These are phyloP conservation scores for Blastocladiella emersonii DNA, from an alignment of 371 early-diverging fungal species.

Conservation along the genomic window DNA sequence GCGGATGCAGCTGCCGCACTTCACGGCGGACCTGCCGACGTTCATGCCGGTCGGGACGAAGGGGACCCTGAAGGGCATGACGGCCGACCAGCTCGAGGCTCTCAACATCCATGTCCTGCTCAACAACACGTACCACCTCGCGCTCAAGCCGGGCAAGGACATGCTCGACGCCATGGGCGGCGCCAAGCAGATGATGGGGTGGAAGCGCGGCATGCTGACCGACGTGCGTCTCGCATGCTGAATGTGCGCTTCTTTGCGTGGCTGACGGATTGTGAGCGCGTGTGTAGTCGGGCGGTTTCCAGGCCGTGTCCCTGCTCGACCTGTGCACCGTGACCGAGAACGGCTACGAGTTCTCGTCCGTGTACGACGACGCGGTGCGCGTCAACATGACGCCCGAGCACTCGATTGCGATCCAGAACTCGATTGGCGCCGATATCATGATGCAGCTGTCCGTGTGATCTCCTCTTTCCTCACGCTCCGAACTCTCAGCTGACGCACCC, in stretches of 20 bases:
- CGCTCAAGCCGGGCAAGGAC: conserved; percentile 51
- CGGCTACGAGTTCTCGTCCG: conserved; percentile 81
- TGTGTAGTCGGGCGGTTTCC: conserved; percentile 94
- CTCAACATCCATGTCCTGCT: conserved; percentile 85
- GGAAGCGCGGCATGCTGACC: conserved; percentile 72
- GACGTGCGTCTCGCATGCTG: conserved; percentile 20
- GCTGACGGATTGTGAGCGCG: no score
- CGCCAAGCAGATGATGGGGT: conserved; percentile 79
- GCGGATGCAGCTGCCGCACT: conserved; percentile 64
- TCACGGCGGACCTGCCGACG: conserved; percentile 71
- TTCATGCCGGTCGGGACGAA: conserved; percentile 99
- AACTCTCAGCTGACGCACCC: conserved; percentile 23
- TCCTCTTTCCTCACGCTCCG: no score
- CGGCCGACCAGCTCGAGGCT: conserved; percentile 58
- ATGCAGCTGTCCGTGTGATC: conserved; percentile 48
- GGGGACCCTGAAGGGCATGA: conserved; percentile 83
- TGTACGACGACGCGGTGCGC: conserved; percentile 54
- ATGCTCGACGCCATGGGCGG: conserved; percentile 62
- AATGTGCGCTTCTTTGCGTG: neutral
- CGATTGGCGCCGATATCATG: conserved; percentile 93
- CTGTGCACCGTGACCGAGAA: conserved; percentile 78
- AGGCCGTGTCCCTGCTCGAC: conserved; percentile 83
- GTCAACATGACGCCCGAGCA: conserved; percentile 93
- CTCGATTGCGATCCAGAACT: conserved; percentile 81
- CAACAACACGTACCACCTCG: conserved; percentile 55